Base-by-base conservation (phyloP, 306 rosid species). In the Quercus robur region DNA sequence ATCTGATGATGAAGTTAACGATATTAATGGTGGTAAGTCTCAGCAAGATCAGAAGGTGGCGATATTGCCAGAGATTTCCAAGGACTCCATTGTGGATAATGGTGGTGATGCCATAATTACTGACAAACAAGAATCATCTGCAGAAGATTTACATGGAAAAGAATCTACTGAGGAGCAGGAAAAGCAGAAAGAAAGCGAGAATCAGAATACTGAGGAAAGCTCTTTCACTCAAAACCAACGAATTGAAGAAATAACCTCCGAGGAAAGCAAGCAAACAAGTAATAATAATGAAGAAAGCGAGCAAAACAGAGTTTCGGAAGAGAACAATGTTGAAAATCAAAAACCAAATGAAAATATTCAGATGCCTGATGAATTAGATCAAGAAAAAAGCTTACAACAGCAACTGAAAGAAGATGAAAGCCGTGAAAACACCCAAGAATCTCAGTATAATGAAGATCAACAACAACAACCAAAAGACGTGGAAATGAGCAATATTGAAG, bases 151-250 rank as follows among this genome's bases (percentile, higher is more conserved):
- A 8, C 59, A 38, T 26, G 70, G 20, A 67, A 69, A 77, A 28
- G 75, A 73, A 64, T 41, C 72, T 3, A 23, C 54, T 23, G 59
- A 78, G 0, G 82, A 21, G 19, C 69, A 28, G 52, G 81, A 77
- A 14, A 68, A 58, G 58, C 76, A 81, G 19, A 75, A 18, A 73
- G 77, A 73, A 73, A 70, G 61, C 63, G 85, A 82, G 56, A 30
- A 85, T 57, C 91, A 89, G 56, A 51, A 86, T 13, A 84, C 88
- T 3, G 93, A 87, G 82, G 92, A 85, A 77, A 88, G 78, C 73
- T 25, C 90, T 1, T 21, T 84, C 68, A 83, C 84, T 20, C 85
- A 81, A 71, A 83, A 67, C 8, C 84, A 85, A 52, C 82, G 73
- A 73, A 86, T 26, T 52, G 66, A 9, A 64, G 82, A 70, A 81